phyloP scores from a whole-genome alignment of 495 filamentous ascomycete genomes.

The Aspergillus leporis region DNA sequence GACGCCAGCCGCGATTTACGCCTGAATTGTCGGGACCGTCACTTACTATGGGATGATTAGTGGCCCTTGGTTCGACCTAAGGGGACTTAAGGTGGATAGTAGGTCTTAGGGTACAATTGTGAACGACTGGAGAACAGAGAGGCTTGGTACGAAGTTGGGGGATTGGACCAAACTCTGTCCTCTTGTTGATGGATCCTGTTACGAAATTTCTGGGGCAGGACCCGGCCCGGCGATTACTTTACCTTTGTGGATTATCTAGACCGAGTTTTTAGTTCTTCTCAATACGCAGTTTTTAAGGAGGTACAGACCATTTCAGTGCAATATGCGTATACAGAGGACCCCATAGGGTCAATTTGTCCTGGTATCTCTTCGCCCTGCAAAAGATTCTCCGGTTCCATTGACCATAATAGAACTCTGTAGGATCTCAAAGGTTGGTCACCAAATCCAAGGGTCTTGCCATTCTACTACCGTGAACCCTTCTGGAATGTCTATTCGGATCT shows the following conservation, averaged over 20 bases:
- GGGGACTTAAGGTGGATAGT: neutral
- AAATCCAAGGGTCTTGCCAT: neutral
- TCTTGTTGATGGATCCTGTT: slow-evolving; percentile 20
- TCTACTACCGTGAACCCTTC: slow-evolving; percentile 16
- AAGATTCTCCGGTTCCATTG: neutral
- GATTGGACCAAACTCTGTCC: slow-evolving; percentile 15
- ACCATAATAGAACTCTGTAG: neutral
- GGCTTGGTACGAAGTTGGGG: slow-evolving; percentile 1
- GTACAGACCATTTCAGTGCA: neutral
- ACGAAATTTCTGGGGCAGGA: slow-evolving; percentile 22
- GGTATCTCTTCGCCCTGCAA: neutral
- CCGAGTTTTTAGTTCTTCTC: neutral
- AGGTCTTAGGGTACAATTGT: neutral
- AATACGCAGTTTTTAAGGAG: neutral
- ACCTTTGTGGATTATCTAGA: neutral
- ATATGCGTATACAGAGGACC: neutral
- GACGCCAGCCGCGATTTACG: slow-evolving; percentile 13
- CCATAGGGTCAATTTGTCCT: neutral
- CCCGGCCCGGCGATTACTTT: slow-evolving; percentile 14
- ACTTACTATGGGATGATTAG: neutral
- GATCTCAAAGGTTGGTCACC: neutral
- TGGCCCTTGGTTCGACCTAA: neutral
- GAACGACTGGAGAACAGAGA: slow-evolving; percentile 5
- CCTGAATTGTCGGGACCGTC: slow-evolving; percentile 3
- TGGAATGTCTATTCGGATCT: slow-evolving; percentile 24